Evolutionary conservation across 176 grass and related monocot species (phyloP).

Genomic region (Thalia dealbata): DNA sequence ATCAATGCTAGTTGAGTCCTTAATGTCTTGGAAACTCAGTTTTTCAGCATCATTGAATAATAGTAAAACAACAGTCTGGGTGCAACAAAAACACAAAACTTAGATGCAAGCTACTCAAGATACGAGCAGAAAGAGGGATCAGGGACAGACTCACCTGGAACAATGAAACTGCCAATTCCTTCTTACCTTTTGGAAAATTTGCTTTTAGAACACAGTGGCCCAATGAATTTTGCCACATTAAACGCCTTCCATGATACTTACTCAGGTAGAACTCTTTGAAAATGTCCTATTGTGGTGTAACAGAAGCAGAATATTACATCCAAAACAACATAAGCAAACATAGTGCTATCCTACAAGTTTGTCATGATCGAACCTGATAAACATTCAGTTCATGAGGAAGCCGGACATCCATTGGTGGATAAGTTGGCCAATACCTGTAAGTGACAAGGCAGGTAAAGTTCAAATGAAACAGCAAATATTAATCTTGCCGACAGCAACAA

Average conservation of each 20-base stretch:
- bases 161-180: conserved; percentile 96
- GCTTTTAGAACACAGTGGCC: conserved; percentile 96
- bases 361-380: conserved; percentile 64
- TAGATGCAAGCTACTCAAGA: neutral
- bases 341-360: neutral
- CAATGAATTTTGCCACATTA: conserved; percentile 99
- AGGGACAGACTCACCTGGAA: conserved; percentile 53
- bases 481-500: neutral
- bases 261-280: conserved; percentile 99
- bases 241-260: conserved; percentile 91
- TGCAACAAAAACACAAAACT: conserved; percentile 4
- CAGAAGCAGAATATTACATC: neutral
- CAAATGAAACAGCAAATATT: neutral
- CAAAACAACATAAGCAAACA: neutral
- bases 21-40: conserved; percentile 81
- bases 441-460: conserved; percentile 11
- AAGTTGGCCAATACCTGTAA: conserved; percentile 97
- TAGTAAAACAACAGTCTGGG: conserved; percentile 90
- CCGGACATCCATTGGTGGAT: conserved; percentile 93
- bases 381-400: conserved; percentile 97
- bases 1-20: conserved; percentile 86
- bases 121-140: conserved; percentile 1
- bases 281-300: conserved; percentile 60
- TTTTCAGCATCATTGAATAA: conserved; percentile 95
- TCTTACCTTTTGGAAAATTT: conserved; percentile 96